These are phyloP conservation scores for Aphanomyces astaci DNA, from an alignment of 352 stramenopile genomes.

Conservation along the genomic window DNA sequence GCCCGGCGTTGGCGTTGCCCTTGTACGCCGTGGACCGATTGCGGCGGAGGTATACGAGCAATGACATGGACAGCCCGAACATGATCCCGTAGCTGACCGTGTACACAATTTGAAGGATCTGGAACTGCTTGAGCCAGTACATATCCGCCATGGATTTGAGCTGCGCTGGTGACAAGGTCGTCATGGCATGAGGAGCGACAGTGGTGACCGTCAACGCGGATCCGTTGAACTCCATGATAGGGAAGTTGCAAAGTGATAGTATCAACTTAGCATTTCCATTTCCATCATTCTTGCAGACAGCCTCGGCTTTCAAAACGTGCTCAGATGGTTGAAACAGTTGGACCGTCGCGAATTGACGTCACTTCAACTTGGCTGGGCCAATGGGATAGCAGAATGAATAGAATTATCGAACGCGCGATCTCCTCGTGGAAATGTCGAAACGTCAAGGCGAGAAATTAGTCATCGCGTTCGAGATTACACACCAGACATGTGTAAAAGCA, in stretches of 20 bases:
- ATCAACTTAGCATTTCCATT: too few relatives aligned
- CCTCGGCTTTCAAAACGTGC: too few relatives aligned
- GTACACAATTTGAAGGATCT: conserved; percentile 37
- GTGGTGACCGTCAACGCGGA: not conserved
- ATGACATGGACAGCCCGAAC: conserved; percentile 32
- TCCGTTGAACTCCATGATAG: not conserved
- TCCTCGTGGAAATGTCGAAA: too few relatives aligned
- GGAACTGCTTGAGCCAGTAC: conserved; percentile 21
- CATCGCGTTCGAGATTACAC: too few relatives aligned
- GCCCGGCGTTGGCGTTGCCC: conserved; percentile 37
- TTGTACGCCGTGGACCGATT: conserved; percentile 46
- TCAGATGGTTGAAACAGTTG: too few relatives aligned
- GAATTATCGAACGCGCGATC: too few relatives aligned
- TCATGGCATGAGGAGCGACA: not conserved
- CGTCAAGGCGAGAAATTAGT: too few relatives aligned
- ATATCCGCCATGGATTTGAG: not conserved
- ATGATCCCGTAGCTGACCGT: conserved; percentile 43
- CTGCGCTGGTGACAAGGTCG: not conserved
- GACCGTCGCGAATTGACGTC: too few relatives aligned
- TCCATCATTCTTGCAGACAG: too few relatives aligned
- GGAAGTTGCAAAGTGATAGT: not conserved
- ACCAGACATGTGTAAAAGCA: too few relatives aligned
- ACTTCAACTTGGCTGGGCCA: too few relatives aligned
- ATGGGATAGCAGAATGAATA: too few relatives aligned
- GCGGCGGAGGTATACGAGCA: conserved; percentile 47